Conservation (phyloP, 202 grass and related monocot genomes). For the Schoenoplectus tabernaemontani region DNA sequence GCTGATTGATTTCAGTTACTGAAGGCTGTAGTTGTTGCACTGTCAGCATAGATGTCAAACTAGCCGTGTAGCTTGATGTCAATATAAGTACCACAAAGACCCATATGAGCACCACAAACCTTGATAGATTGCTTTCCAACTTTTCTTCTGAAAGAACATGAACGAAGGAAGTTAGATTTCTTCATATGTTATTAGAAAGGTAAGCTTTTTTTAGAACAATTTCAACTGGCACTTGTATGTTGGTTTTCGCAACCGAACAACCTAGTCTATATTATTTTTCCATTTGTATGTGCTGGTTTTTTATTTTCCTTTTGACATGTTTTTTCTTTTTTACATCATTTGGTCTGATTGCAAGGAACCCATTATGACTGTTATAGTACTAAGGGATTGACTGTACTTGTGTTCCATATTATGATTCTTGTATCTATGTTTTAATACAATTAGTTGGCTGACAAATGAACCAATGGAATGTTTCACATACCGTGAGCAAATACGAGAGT, state of each 20-base stretch:
- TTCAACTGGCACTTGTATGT: neutral
- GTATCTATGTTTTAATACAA: neutral
- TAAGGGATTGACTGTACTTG: neutral
- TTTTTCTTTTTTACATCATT: neutral
- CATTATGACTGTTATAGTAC: neutral
- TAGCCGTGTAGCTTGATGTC: slow-evolving; percentile 91
- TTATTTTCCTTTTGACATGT: neutral
- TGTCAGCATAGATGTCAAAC: slow-evolving; percentile 91
- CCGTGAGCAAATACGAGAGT: slow-evolving; percentile 85
- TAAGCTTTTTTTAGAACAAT: neutral
- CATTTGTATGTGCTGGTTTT: neutral
- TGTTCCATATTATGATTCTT: neutral
- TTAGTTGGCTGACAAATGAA: neutral
- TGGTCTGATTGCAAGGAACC: neutral
- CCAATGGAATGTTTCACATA: slow-evolving; percentile 13
- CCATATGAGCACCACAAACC: slow-evolving; percentile 65
- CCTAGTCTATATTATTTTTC: neutral
- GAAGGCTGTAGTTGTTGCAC: slow-evolving; percentile 71
- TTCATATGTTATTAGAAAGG: neutral
- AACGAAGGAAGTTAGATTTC: neutral
- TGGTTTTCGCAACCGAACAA: neutral
- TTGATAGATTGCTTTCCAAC: slow-evolving; percentile 78
- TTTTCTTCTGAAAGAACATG: slow-evolving; percentile 55
- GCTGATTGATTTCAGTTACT: slow-evolving; percentile 49
- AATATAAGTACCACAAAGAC: slow-evolving; percentile 88